Conservation (phyloP, 1,139 yeast species). For the Trichomonascaceae sp. region DNA sequence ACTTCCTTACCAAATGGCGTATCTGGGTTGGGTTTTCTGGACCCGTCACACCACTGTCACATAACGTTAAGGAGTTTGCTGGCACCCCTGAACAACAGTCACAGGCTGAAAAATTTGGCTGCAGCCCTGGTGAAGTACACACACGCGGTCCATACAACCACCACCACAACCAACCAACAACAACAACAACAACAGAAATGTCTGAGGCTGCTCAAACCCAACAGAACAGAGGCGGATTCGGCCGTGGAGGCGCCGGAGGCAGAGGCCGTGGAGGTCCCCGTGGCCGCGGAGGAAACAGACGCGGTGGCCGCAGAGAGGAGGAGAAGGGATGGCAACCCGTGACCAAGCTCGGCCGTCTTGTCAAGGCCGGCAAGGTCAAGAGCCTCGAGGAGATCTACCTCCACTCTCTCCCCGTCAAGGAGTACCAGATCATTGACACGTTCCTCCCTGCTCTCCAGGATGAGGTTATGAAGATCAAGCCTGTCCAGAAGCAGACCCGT, state of each 20-base stretch:
- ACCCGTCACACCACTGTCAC: no score
- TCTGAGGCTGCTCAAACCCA: slow-evolving; percentile 10
- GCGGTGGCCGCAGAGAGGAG: slow-evolving; percentile 66
- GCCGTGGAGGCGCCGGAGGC: slow-evolving; percentile 22
- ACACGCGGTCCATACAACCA: no score
- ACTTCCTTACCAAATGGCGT: no score
- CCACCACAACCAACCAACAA: no score
- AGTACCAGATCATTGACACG: slow-evolving; percentile 95
- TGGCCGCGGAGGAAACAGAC: slow-evolving; percentile 40
- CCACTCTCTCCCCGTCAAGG: slow-evolving; percentile 99
- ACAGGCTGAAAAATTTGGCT: no score
- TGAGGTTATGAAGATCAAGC: slow-evolving; percentile 99
- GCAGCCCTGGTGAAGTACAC: no score
- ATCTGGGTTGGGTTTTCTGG: no score
- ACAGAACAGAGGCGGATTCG: slow-evolving; percentile 15
- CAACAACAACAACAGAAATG: no score
- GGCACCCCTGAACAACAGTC: no score
- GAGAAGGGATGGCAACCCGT: slow-evolving; percentile 99
- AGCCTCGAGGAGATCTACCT: slow-evolving; percentile 97
- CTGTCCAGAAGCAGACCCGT: slow-evolving; percentile 99
- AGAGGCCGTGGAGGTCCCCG: slow-evolving; percentile 61
- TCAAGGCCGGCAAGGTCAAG: slow-evolving; percentile 96
- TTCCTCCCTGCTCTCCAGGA: slow-evolving; percentile 93
- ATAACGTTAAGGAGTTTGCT: no score
- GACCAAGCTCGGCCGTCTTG: slow-evolving; percentile 99